phyloP scores from a whole-genome alignment of 1,284 basidiomycete genomes.

The Marasmius tenuissimus region DNA sequence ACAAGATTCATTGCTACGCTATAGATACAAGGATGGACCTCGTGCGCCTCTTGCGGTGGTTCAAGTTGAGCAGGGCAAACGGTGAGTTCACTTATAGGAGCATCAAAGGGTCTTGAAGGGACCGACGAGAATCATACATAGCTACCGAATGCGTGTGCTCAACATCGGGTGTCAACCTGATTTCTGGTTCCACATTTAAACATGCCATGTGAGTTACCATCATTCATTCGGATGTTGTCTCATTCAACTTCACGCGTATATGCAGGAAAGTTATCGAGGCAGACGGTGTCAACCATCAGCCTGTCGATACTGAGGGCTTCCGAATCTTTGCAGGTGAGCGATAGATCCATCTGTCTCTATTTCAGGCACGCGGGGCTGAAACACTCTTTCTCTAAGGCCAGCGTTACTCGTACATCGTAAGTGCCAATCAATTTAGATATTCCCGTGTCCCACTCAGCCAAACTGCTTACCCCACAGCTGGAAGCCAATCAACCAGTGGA shows the following conservation, averaged over 20 bases:
- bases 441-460: neutral
- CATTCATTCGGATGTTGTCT: slow-evolving; percentile 8
- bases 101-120: too few species aligned
- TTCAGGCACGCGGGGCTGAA: too few species aligned
- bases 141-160: neutral
- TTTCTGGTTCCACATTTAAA: neutral
- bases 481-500: slow-evolving; percentile 9
- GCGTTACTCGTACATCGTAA: neutral
- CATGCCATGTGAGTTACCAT: neutral
- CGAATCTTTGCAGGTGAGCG: slow-evolving; percentile 18
- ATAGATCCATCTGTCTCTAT: too few species aligned
- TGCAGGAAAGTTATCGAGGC: neutral
- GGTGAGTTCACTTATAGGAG: neutral
- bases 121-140: neutral
- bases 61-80: slow-evolving; percentile 11
- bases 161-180: neutral
- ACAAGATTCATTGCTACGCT: neutral
- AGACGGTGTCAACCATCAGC: neutral
- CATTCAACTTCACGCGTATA: neutral
- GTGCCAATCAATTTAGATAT: neutral
- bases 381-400: neutral
- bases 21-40: slow-evolving; percentile 31
- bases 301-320: slow-evolving; percentile 20
- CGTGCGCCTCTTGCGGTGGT: slow-evolving; percentile 33
- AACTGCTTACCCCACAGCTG: too few species aligned